Evolutionary conservation across 2,329 filamentous ascomycete genomes (phyloP).

Genomic region (Monosporascus sp.): DNA sequence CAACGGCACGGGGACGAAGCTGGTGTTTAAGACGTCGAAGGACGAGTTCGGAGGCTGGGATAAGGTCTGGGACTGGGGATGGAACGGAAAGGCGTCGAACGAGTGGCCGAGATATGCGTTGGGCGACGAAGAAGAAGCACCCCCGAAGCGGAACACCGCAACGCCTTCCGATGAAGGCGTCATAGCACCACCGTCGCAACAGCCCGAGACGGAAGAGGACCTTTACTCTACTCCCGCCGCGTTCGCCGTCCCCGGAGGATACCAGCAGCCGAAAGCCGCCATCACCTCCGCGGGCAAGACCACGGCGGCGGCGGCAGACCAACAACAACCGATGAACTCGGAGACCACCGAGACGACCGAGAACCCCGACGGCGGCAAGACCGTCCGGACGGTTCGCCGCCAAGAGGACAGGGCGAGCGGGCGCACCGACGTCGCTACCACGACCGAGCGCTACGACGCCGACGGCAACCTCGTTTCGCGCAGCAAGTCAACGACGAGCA

Average conservation of each 20-base stretch:
- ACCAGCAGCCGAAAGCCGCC: background rate
- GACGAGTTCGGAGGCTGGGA: background rate
- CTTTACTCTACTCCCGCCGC: background rate
- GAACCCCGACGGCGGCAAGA: conserved; percentile 19
- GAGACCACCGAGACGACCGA: conserved; percentile 6
- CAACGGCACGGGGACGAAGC: no score
- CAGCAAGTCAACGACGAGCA: conserved; percentile 7
- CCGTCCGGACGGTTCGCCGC: conserved; percentile 10
- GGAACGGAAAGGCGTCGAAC: background rate
- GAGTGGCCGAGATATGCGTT: background rate
- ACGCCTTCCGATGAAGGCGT: no score
- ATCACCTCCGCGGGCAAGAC: background rate
- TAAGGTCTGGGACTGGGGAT: background rate
- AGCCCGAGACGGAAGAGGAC: background rate
- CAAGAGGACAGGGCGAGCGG: conserved; percentile 3
- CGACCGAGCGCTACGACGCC: conserved; percentile 11
- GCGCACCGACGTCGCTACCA: conserved; percentile 9
- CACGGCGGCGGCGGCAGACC: background rate
- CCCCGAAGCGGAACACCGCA: background rate
- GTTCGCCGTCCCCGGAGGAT: background rate
- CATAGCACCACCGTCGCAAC: background rate
- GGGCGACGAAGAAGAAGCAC: background rate
- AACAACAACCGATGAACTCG: background rate
- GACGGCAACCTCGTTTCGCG: conserved; percentile 15
- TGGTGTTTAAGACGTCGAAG: background rate